Evolutionary conservation across 257 asterid species (phyloP), one percentile per base, ranked within the genome.

Genomic region (Lithospermum erythrorhizon): DNA sequence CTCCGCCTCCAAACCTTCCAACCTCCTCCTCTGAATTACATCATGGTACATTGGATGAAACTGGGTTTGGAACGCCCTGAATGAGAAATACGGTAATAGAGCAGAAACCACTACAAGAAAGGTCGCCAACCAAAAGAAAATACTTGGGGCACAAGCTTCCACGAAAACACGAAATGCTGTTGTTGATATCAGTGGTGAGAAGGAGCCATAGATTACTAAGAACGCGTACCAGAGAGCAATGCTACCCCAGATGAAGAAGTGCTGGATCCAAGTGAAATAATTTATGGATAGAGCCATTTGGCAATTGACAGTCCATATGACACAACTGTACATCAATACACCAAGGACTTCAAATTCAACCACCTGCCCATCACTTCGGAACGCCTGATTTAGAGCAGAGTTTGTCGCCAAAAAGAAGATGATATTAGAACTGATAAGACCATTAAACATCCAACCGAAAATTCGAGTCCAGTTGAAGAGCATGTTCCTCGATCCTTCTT

Each of bases 181-280:
- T 0, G 88, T 84, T 21, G 98, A 84, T 53, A 79, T 47, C 11
- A 19, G 25, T 21, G 98, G 85, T 0, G 93, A 61, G 3, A 86
- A 17, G 21, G 86, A 68, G 11, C 98, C 98, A 20, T 88, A 91
- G 3, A 80, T 60, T 0, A 86, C 70, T 52, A 88, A 64, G 72
- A 91, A 91, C 13, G 72, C 64, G 51, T 88, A 86, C 98, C 98
- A 91, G 65, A 79, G 54, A 0, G 77, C 84, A 19, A 86, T 81
- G 73, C 98, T 91, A 1, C 96, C 98, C 97, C 97, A 88, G 66
- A 91, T 91, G 86, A 88, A 82, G 53, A 86, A 61, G 67, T 91
- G 98, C 15, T 88, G 98, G 70, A 91, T 88, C 97, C 96, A 88
- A 9, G 98, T 88, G 71, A 91, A 88, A 81, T 86, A 91, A 81